These are phyloP conservation scores for Phlyctochytrium planicorne DNA, from an alignment of 192 early-diverging fungal genomes.

Conservation along the genomic window DNA sequence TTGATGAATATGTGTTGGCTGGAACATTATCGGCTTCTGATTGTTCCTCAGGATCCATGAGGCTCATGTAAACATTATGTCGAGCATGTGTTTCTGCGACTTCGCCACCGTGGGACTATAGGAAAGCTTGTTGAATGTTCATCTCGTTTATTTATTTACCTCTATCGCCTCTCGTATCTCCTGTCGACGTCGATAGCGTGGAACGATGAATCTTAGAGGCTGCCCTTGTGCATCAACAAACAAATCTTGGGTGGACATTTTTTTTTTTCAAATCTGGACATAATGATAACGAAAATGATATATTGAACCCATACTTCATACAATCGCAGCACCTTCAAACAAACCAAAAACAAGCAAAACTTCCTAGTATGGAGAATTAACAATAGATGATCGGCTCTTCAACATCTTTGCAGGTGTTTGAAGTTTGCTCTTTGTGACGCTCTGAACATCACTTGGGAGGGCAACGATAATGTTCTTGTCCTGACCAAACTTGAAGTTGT, in stretches of 20 bases:
- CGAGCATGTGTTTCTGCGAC: background rate
- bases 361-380: conserved; percentile 55
- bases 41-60: background rate
- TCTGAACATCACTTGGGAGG: conserved; percentile 71
- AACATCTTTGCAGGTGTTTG: conserved; percentile 59
- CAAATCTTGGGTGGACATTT: too few species aligned
- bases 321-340: too few species aligned
- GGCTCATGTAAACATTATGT: background rate
- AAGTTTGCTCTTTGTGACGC: conserved; percentile 56
- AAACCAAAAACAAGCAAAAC: too few species aligned
- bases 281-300: too few species aligned
- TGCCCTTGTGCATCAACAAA: background rate
- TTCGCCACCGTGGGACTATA: background rate
- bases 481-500: conserved; percentile 86
- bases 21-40: background rate
- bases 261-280: too few species aligned
- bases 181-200: background rate
- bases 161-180: background rate
- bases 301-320: too few species aligned
- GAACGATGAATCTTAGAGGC: background rate
- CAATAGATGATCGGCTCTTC: conserved; percentile 49
- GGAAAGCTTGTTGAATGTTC: background rate
- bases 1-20: background rate
- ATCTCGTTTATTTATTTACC: background rate
- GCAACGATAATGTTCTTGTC: conserved; percentile 86